A percentile compares a stretch with the other conserved stretches of the same genome.
These are phyloP conservation scores for Eucalyptus paniculata DNA, from an alignment of 345 rosid genomes.

Conservation along the genomic window DNA sequence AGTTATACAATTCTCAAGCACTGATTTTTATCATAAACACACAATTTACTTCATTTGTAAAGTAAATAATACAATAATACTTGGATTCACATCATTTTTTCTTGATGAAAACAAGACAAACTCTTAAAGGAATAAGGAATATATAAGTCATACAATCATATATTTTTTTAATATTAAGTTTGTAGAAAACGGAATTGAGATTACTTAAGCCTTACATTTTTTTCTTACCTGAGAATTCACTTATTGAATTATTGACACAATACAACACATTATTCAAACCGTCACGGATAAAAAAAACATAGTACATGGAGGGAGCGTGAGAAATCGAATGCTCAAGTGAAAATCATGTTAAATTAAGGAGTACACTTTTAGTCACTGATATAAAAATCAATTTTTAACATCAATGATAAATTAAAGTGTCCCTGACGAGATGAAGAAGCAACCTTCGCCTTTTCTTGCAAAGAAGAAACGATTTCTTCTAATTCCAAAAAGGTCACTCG, in stretches of 20 bases:
- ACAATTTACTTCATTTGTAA: neutral
- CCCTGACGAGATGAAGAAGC: neutral
- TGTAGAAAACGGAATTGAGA: fast-evolving
- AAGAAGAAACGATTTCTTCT: neutral
- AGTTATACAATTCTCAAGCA: neutral
- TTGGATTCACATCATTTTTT: neutral
- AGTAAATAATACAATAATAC: neutral
- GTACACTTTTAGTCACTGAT: neutral
- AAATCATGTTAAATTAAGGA: neutral
- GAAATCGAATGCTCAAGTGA: neutral
- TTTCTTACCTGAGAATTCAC: neutral
- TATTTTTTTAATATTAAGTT: neutral
- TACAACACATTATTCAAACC: fast-evolving
- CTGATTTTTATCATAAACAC: neutral
- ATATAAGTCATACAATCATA: neutral
- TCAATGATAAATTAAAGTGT: neutral
- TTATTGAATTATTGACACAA: fast-evolving
- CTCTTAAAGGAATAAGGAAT: neutral
- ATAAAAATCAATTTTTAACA: neutral
- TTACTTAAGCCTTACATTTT: fast-evolving
- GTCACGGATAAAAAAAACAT: neutral
- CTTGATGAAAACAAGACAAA: neutral
- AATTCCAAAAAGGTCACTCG: neutral
- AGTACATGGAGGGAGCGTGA: neutral
- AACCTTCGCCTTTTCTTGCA: neutral